A percentile compares a stretch with the other conserved stretches of the same genome.
phyloP scores from a whole-genome alignment of 805 yeast species.

The Jamesozyma piceae region DNA sequence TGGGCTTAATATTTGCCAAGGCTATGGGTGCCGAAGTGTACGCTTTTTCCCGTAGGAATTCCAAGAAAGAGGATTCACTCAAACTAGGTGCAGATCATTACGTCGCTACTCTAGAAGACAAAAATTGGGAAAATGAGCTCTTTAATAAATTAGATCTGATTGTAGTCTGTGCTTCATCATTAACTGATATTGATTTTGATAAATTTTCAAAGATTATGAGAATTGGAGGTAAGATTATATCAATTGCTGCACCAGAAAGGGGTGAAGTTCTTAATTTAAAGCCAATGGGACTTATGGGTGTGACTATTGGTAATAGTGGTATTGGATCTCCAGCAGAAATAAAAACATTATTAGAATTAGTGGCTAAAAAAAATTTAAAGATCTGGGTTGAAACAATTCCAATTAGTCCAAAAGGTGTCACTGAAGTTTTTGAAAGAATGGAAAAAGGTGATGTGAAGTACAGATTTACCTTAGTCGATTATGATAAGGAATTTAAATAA shows the following conservation, averaged over 20 bases:
- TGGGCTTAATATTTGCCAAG: conserved; percentile 47
- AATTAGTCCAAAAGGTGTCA: conserved; percentile 36
- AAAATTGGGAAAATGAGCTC: conserved; percentile 32
- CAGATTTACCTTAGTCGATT: conserved; percentile 45
- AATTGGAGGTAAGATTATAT: conserved; percentile 31
- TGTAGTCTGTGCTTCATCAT: conserved; percentile 40
- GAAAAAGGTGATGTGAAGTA: conserved; percentile 43
- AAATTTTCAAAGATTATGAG: conserved; percentile 24
- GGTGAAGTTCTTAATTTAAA: conserved; percentile 8
- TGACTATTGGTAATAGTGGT: conserved; percentile 25
- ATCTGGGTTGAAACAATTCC: conserved; percentile 47
- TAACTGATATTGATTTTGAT: conserved; percentile 33
- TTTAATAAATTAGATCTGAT: conserved; percentile 37
- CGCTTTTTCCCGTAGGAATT: conserved; percentile 43
- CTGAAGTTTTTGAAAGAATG: conserved; percentile 40
- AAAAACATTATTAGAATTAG: conserved; percentile 39
- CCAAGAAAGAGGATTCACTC: conserved; percentile 41
- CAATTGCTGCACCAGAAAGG: conserved; percentile 20
- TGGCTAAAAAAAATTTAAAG: conserved; percentile 37
- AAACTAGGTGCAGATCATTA: conserved; percentile 45
- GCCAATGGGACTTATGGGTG: conserved; percentile 17
- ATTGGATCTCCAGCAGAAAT: conserved; percentile 42
- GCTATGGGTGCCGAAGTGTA: conserved; percentile 53
- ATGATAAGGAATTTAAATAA: conserved; percentile 29
- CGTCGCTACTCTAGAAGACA: conserved; percentile 44